phyloP scores from a whole-genome alignment of 305 asterid genomes.

The Caryopteris hybrid region DNA sequence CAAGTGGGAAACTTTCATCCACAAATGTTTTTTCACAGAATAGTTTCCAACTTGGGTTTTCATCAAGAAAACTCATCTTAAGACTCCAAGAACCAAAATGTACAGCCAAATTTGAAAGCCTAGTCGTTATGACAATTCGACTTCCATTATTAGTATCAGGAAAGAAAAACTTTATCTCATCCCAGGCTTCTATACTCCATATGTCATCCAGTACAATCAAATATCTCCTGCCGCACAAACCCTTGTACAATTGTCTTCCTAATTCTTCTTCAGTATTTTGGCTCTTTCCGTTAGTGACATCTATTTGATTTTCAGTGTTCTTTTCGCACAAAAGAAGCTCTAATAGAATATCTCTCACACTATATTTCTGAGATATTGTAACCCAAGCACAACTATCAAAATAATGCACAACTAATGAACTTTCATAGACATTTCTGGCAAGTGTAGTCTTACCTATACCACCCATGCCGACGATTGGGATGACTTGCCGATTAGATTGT shows the following conservation, averaged over 20 bases:
- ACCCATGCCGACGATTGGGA: constrained; percentile 1
- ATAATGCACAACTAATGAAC: background rate
- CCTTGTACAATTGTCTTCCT: background rate
- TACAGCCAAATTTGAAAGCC: background rate
- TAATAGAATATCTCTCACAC: background rate
- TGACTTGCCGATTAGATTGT: background rate
- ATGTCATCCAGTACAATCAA: background rate
- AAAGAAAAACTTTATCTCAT: background rate
- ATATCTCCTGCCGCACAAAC: background rate
- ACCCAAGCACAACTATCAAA: background rate
- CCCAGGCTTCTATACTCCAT: background rate
- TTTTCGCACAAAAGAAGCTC: background rate
- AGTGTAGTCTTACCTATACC: background rate
- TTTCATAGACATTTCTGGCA: background rate
- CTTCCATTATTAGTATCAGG: background rate
- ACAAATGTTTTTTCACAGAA: background rate
- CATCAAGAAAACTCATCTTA: background rate
- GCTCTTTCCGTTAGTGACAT: too few relatives aligned
- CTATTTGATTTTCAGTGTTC: too few relatives aligned
- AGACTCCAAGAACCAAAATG: background rate
- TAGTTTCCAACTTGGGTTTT: background rate
- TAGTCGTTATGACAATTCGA: background rate
- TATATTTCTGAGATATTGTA: background rate
- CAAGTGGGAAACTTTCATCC: background rate
- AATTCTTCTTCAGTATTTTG: background rate